These are phyloP conservation scores for Lepidium aucheri DNA, from an alignment of 345 rosid genomes.

Conservation along the genomic window DNA sequence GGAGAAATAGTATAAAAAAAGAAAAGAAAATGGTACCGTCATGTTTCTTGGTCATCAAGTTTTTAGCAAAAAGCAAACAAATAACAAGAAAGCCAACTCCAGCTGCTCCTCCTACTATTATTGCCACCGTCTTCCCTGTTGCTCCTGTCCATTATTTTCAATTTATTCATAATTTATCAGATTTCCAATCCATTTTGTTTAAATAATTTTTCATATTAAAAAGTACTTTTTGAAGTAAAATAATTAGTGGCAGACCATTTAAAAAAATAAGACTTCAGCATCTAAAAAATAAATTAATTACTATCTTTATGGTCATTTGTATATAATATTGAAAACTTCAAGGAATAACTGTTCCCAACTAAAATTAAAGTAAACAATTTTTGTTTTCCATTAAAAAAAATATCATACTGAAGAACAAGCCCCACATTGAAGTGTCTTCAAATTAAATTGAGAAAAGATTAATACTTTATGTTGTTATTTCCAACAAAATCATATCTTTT, in stretches of 20 bases:
- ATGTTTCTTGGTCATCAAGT: conserved; percentile 56
- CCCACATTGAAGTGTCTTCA: not conserved
- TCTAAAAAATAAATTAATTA: not conserved
- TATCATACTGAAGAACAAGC: not conserved
- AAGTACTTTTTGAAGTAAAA: conserved; percentile 6
- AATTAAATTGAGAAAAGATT: not conserved
- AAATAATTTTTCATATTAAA: too few relatives aligned
- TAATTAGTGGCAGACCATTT: conserved; percentile 9
- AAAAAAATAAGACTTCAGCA: not conserved
- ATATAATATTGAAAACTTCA: conserved; percentile 2
- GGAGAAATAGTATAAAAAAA: too few relatives aligned
- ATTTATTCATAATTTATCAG: not conserved
- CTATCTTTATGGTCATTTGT: not conserved
- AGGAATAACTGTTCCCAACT: conserved; percentile 22
- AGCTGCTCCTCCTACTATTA: conserved; percentile 92
- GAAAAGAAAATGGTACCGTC: conserved; percentile 21
- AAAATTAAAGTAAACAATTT: not conserved
- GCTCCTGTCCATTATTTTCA: conserved; percentile 40
- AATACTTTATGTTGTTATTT: not conserved
- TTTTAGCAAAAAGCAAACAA: conserved; percentile 70
- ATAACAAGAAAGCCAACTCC: conserved; percentile 85
- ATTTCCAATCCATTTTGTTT: too few relatives aligned
- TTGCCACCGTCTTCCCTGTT: conserved; percentile 94
- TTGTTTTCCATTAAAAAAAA: not conserved
- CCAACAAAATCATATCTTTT: not conserved